Evolutionary conservation across 805 yeast species (phyloP), one percentile per base, ranked within the genome.

Genomic region (Starmerella tilneyi): DNA sequence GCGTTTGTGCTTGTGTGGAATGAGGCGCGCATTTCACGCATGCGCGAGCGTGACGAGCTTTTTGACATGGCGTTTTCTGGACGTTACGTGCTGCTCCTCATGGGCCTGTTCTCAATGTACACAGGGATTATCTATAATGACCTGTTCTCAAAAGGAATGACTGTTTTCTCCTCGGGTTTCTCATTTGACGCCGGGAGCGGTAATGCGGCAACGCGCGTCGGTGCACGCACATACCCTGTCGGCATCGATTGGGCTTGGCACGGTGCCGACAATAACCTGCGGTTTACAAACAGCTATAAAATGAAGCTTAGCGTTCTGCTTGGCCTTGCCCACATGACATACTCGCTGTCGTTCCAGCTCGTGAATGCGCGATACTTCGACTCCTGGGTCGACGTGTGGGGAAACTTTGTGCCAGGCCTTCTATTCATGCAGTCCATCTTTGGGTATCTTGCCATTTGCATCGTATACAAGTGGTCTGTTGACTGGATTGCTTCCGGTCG

Each of bases 231-330:
- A 6, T 92, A 92, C 60, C 72, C 81, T 1, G 67, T 89, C 59
- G 99, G 99, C 39, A 63, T 92, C 44, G 99, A 92, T 66, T 83
- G 81, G 55, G 84, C 81, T 11, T 92, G 99, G 99, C 99, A 92
- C 65, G 96, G 96, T 9, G 75, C 97, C 33, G 97, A 89, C 54
- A 92, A 92, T 66, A 78, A 79, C 38, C 71, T 92, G 57, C 67
- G 92, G 45, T 92, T 92, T 65, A 76, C 94, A 30, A 92, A 92
- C 68, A 88, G 96, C 2, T 92, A 85, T 68, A 92, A 92, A 70
- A 92, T 92, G 99, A 92, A 92, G 61, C 70, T 92, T 51, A 88
- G 97, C 4, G 81, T 92, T 44, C 70, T 92, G 58, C 82, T 92
- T 88, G 99, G 99, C 4, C 89, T 81, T 65, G 67, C 72, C 33